Percentiles rank a stretch among this genome's conserved stretches.
Conservation (phyloP, 1,284 basidiomycete genomes). For the Ustilago loliicola region DNA sequence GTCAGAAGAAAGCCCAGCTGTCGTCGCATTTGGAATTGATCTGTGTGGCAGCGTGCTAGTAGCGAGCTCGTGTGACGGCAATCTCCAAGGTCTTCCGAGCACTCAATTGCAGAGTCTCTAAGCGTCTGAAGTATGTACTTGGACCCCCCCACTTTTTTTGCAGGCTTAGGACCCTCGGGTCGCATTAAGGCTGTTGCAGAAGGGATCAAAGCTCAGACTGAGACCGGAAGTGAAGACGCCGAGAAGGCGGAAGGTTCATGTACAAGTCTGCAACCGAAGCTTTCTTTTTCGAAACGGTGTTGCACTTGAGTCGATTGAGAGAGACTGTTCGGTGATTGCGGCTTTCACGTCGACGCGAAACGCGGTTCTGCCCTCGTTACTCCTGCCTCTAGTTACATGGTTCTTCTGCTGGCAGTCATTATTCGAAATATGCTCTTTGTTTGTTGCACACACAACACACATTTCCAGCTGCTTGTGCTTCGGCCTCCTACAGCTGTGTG, state of each 20-base stretch:
- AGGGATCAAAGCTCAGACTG: background rate
- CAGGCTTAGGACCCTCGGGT: background rate
- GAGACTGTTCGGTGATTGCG: background rate
- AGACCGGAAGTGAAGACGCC: conserved; percentile 12
- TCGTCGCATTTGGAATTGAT: too few species aligned
- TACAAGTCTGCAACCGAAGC: conserved; percentile 15
- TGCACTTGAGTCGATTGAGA: too few species aligned
- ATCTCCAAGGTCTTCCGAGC: too few species aligned
- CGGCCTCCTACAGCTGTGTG: background rate
- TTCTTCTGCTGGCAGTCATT: too few species aligned
- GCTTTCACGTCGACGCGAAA: conserved; percentile 10
- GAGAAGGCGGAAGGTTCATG: background rate
- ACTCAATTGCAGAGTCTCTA: too few species aligned
- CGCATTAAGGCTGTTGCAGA: background rate
- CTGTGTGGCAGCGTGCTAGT: too few species aligned
- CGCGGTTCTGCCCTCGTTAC: background rate
- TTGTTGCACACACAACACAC: too few species aligned
- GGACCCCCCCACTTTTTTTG: background rate
- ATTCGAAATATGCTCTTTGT: too few species aligned
- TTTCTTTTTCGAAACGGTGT: conserved; percentile 4
- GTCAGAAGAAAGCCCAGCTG: too few species aligned
- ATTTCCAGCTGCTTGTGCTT: background rate
- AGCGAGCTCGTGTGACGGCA: background rate
- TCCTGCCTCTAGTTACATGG: too few species aligned
- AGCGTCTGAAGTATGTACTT: background rate